Percentiles rank a stretch among this genome's conserved stretches.
Conservation (phyloP, 805 yeast species). For the Saccharomycopsis malanga region DNA sequence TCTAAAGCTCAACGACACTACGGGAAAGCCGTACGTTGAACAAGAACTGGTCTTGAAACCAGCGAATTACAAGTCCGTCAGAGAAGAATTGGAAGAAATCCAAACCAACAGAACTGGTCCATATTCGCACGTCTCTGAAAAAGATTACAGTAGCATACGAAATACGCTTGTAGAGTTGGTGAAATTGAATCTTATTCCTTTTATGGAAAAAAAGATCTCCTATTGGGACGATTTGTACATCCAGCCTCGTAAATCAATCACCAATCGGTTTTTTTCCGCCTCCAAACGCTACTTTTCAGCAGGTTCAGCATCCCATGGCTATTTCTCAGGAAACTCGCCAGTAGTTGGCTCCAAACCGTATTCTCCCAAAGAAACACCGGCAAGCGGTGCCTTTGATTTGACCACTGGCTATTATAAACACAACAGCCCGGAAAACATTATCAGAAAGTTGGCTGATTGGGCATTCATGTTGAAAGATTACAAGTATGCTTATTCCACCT, state of each 20-base stretch:
- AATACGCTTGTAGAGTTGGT: conserved; percentile 15
- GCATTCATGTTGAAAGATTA: conserved; percentile 86
- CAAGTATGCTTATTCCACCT: conserved; percentile 73
- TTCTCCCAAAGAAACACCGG: neutral
- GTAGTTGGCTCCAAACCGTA: neutral
- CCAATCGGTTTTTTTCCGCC: conserved; percentile 55
- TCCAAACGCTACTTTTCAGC: conserved; percentile 28
- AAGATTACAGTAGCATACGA: conserved; percentile 8
- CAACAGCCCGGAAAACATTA: conserved; percentile 59
- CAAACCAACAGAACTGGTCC: no score
- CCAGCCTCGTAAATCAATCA: conserved; percentile 66
- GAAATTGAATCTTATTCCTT: conserved; percentile 45
- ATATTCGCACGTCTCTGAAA: conserved; percentile 1
- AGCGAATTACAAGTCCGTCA: conserved; percentile 4
- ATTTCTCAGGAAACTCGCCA: conserved; percentile 8
- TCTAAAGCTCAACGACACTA: conserved; percentile 4
- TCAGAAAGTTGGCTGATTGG: conserved; percentile 88
- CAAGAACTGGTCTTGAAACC: conserved; percentile 5
- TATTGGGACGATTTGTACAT: conserved; percentile 81
- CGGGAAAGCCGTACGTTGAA: no score
- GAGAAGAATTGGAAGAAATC: conserved; percentile 13
- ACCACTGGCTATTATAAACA: conserved; percentile 54
- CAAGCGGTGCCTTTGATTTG: conserved; percentile 31
- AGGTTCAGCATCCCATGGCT: conserved; percentile 24
- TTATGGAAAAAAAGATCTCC: conserved; percentile 75